Conservation (phyloP, 441 rosid species). For the Jatropha podagrica region DNA sequence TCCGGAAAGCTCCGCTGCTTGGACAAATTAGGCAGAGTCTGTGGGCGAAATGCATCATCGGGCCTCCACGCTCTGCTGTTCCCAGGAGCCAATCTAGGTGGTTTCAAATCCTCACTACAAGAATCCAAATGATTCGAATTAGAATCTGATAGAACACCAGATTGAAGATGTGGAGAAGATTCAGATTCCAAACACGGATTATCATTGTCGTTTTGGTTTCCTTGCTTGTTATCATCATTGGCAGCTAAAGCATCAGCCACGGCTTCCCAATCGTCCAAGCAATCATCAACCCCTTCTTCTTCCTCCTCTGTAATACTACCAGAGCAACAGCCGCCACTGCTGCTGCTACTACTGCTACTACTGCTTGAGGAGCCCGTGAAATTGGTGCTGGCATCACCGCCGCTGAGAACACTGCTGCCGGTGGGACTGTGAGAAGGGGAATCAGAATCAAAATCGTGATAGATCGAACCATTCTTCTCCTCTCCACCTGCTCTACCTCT, state of each 20-base stretch:
- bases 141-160: conserved; percentile 27
- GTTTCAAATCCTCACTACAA: conserved; percentile 31
- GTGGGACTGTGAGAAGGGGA: conserved; percentile 66
- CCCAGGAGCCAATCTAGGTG: conserved; percentile 33
- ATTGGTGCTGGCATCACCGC: conserved; percentile 48
- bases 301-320: conserved; percentile 72
- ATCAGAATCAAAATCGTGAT: conserved; percentile 59
- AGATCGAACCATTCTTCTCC: conserved; percentile 35
- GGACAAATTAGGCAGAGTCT: conserved; percentile 70
- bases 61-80: conserved; percentile 75
- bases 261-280: conserved; percentile 97
- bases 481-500: conserved; percentile 24
- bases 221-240: conserved; percentile 46
- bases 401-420: conserved; percentile 37
- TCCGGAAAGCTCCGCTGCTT: conserved; percentile 64
- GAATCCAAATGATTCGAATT: conserved; percentile 22
- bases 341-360: conserved; percentile 51
- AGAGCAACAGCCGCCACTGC: conserved; percentile 78
- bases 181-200: conserved; percentile 31
- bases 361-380: conserved; percentile 40
- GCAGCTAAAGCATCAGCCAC: conserved; percentile 95
- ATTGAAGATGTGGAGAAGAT: conserved; percentile 28
- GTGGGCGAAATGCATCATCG: conserved; percentile 78
- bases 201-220: conserved; percentile 21
- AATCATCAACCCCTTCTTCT: conserved; percentile 57